Evolutionary conservation across 164 flowering plant species (phyloP), one percentile per base, ranked within the genome.

Genomic region (Chloranthus sessilifolius): DNA sequence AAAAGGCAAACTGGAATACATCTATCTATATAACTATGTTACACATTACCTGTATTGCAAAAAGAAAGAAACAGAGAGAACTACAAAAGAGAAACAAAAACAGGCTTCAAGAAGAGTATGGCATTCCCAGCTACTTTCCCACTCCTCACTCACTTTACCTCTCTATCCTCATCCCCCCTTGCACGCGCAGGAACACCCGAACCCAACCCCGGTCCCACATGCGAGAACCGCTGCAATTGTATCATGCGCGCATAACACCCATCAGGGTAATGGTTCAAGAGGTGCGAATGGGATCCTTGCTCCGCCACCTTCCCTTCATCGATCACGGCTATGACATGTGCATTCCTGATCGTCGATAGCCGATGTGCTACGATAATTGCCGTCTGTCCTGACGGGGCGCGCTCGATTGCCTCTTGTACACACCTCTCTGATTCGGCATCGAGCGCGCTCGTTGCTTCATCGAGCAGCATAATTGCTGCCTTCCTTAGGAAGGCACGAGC

Each of bases 381-480:
- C 9, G 99, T 92, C 61, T 68, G 77, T 9, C 95, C 97, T 1
- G 87, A 64, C 50, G 91, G 74, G 12, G 84, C 81, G 0, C 82
- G 74, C 28, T 86, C 95, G 7, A 92, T 65, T 1, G 96, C 89
- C 53, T 82, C 96, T 55, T 88, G 95, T 15, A 92, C 77, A 7
- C 84, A 76, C 58, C 80, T 75, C 70, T 92, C 99, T 0, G 95
- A 88, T 68, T 92, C 99, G 0, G 88, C 86, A 39, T 92, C 99
- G 0, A 92, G 83, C 21, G 99, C 96, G 47, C 99, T 92, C 10
- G 99, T 92, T 4, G 99, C 99, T 67, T 92, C 99, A 54, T 92
- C 99, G 0, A 92, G 88, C 33, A 92, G 69, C 82, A 92, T 64
- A 17, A 92, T 36, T 47, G 80, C 83, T 0, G 97, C 80, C 34